These are phyloP conservation scores for Boechera divaricarpa DNA, from an alignment of 345 rosid genomes.

Conservation along the genomic window DNA sequence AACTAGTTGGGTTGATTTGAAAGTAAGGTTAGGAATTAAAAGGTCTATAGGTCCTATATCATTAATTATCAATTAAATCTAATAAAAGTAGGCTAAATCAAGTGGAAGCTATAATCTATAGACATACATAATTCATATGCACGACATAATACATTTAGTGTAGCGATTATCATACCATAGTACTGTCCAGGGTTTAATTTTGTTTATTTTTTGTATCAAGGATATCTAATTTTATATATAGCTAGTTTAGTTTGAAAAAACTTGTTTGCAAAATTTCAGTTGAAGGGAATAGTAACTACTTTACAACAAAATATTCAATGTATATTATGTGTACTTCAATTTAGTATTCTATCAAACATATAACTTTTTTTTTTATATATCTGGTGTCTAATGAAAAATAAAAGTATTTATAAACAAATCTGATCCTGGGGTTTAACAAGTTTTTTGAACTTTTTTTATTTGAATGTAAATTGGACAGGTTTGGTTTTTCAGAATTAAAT, in stretches of 20 bases:
- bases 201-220: no score
- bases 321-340: no score
- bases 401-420: no score
- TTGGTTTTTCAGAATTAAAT: neutral
- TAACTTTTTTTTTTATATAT: no score
- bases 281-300: neutral
- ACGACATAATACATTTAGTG: neutral
- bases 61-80: conserved; percentile 30
- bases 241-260: neutral
- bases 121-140: neutral
- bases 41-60: conserved; percentile 26
- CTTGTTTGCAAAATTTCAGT: neutral
- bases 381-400: no score
- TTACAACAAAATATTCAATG: neutral
- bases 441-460: neutral
- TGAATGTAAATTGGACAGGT: neutral
- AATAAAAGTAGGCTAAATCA: conserved; percentile 30
- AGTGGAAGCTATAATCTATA: neutral
- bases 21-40: conserved; percentile 15
- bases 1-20: conserved; percentile 29
- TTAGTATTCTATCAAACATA: no score
- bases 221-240: neutral
- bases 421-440: neutral
- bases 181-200: neutral
- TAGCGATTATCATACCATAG: neutral